Base-by-base conservation (phyloP, 106 monocot genomes). In the Vanilla planifolia region DNA sequence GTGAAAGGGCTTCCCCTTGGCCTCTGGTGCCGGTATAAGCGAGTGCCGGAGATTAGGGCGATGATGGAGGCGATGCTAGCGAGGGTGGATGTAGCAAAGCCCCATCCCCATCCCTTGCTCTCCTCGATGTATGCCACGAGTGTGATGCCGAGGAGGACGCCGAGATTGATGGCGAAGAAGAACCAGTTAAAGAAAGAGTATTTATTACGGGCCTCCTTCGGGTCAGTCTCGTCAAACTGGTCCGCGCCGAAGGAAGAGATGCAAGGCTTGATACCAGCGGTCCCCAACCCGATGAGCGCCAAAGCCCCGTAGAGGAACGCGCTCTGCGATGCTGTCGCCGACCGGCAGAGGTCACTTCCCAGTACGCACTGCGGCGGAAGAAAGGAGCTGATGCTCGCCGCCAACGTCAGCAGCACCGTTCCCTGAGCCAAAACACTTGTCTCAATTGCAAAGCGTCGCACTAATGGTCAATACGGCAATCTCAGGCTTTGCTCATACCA, bases 111-210 rank as follows among this genome's bases (percentile, higher is more conserved):
- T 0, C 78, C 77, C 13, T 59, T 70, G 5, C 10, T 5, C 3
- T 25, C 66, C 43, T 71, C 61, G 21, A 78, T 41, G 36, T 71
- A 78, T 1, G 78, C 78, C 50, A 83, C 34, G 14, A 68, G 9
- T 1, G 78, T 73, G 27, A 69, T 60, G 17, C 69, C 70, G 3
- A 78, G 29, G 5, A 83, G 73, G 0, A 59, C 61, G 0, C 83
- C 83, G 43, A 75, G 62, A 48, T 74, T 74, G 59, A 78, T 67
- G 29, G 67, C 67, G 58, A 83, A 78, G 64, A 65, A 78, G 69
- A 78, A 83, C 83, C 83, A 83, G 71, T 83, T 83, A 78, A 83
- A 83, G 71, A 83, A 83, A 43, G 78, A 69, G 47, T 61, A 53
- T 62, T 79, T 85, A 42, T 55, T 66, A n/a, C 20, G 33, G 2